Base-by-base conservation (phyloP, 805 yeast genomes). In the Kregervanrija fluxuum region DNA sequence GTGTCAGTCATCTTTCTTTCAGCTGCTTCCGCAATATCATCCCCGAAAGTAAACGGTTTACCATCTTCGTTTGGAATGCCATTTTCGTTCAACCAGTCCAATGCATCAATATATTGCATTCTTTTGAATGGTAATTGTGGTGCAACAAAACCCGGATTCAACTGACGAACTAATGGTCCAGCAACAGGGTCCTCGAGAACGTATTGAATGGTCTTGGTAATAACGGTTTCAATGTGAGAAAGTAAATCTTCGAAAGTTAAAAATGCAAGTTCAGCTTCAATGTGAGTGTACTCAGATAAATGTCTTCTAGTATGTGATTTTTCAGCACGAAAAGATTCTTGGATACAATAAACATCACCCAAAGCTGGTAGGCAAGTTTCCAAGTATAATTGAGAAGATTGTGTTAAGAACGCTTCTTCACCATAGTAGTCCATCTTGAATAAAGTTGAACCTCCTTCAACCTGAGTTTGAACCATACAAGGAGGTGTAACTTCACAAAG, bases 381-480 rank as follows among this genome's bases (percentile, higher is more conserved):
- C 65, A 93, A 74, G 68, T 93, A 93, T 59, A 93, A 77, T 73
- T 93, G 99, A 13, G 98, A 91, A 8, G 96, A 85, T 71, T 93
- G 99, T 14, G 99, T 95, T 61, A 93, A 74, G 68, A 72, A 93
- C 10, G 99, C 98, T 65, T 90, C 93, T 71, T 93, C 95, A 44
- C 96, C 98, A 65, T 93, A 93, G 73, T 95, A 93, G 65, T 86
- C 85, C 71, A 93, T 73, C 59, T 82, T 80, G 75, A 93, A 93
- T 61, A 93, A 74, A 13, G 99, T 93, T 35, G 97, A 85, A 44
- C 99, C 99, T 65, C 99, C 99, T 71, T 93, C 99, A 48, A 93
- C 99, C 73, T 93, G 98, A 35, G 96, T 90, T 71, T 93, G 99
- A 45, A 93, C 99, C 98, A 93, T 93, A 70, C 98, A 90, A 60